Evolutionary conservation across 2,329 filamentous ascomycete genomes (phyloP), one percentile per base, ranked within the genome.

Genomic region (Cladosporium sp.): DNA sequence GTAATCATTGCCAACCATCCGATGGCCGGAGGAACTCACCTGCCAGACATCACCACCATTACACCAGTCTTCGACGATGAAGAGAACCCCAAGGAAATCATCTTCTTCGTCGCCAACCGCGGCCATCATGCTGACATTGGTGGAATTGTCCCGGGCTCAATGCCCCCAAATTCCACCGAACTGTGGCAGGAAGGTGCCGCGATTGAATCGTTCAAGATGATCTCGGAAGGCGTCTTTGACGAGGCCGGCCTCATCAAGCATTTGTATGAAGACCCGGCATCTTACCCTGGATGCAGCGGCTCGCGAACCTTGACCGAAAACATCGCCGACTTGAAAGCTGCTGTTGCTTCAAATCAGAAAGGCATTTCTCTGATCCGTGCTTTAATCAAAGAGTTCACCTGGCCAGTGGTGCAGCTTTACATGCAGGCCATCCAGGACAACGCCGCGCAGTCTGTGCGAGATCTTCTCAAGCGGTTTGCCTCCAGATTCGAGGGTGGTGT

Each of bases 231-330:
- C 0, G 37, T 58, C 0, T 72, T 73, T 44, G 61, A 70, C 38
- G 69, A 73, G 50, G 57, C 56, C 2, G 56, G 56, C 0, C 57
- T 70, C 5, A 61, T 55, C 11, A 58, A 63, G 43, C 53, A 65
- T 8, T 73, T 92, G 6, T 80, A 86, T 47, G 75, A 81, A 9
- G 84, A 89, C 53, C 88, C 88, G 0, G 85, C 85, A 0, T 75
- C 83, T 20, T 62, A 63, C 29, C 64, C 61, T 6, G 64, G 64
- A n/a, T 68, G 65, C 48, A 60, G 56, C 18, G 66, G 64, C 4
- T 65, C 64, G 7, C 51, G 66, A 19, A 62, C 58, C 15, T 53
- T 68, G 8, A 52, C 56, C 8, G 67, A 70, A 54, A 70, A 70
- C 48, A 55, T 70, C 20, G 59, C 60, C 3, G 65, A 70, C 49